These are phyloP conservation scores for Vachellia pachyceras DNA, from an alignment of 306 rosid species.

Conservation along the genomic window DNA sequence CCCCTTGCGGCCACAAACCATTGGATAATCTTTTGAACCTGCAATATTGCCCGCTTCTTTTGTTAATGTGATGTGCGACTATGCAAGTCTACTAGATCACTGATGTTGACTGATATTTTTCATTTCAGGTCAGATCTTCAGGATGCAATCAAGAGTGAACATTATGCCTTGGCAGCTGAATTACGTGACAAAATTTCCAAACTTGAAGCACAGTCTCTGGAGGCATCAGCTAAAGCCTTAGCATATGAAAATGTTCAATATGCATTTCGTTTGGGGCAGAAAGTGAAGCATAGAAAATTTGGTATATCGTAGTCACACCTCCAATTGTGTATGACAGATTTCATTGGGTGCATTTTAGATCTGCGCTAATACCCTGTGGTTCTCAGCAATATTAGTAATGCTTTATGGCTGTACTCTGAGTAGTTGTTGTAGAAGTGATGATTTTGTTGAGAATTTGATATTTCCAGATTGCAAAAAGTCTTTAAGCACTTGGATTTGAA, in stretches of 20 bases:
- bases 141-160: conserved; percentile 73
- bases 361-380: conserved; percentile 1
- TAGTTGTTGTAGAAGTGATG: conserved; percentile 17
- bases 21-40: too few relatives aligned
- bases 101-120: conserved; percentile 31
- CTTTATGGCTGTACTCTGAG: conserved; percentile 15
- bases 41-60: neutral
- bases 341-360: conserved; percentile 26
- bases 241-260: conserved; percentile 83
- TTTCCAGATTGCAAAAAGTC: neutral
- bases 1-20: too few relatives aligned
- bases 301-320: conserved; percentile 47
- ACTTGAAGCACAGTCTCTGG: conserved; percentile 84
- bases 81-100: conserved; percentile 9
- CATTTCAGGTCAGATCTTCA: conserved; percentile 79
- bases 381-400: neutral
- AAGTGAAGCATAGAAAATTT: conserved; percentile 74
- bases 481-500: neutral
- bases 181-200: conserved; percentile 76
- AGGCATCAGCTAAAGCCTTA: conserved; percentile 81
- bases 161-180: conserved; percentile 80
- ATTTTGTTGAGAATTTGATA: conserved; percentile 30
- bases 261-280: conserved; percentile 87
- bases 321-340: conserved; percentile 26
- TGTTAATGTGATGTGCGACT: neutral